Evolutionary conservation across 345 rosid species (phyloP), one percentile per base, ranked within the genome.

Genomic region (Pistacia atlantica): DNA sequence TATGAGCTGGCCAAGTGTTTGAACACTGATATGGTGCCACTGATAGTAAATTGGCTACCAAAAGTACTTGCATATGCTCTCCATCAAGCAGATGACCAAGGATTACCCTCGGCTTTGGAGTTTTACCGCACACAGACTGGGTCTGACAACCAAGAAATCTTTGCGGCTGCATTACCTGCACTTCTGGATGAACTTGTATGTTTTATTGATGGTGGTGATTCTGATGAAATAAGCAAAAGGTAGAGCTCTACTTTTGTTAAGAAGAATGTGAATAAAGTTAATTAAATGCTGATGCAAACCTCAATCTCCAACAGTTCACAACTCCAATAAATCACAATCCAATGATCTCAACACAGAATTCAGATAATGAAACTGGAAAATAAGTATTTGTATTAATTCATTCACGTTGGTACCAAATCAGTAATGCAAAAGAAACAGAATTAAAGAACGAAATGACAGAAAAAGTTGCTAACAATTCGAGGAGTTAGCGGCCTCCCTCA

Each of bases 61-160:
- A 92, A 91, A 84, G 98, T 95, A 37, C 99, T 93, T 79, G 93
- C 98, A 28, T 92, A 87, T 90, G 94, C 97, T 79, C 97, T 93
- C 65, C 90, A 89, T 85, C 91, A 78, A 80, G 71, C 86, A 77
- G 90, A 93, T 75, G 90, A 87, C 76, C 87, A 76, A 71, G 87
- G 82, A 68, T 84, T 95, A 80, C 85, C 81, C 75, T 88, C 89
- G 80, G 92, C 92, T 61, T 85, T 95, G 85, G 90, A 90, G 78
- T 90, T 93, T 82, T 95, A 95, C 89, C 87, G 89, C 45, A 87
- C 85, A 69, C 93, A 90, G 71, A 90, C 84, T 85, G 93, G 96
- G 83, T 92, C 97, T 42, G 88, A 95, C 81, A 90, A 90, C 83
- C 89, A 85, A 80, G 99, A 95, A 86, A 90, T 93, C 66, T 95